Percentiles rank a stretch among this genome's conserved stretches.
Conservation (phyloP, 805 yeast species). For the Candida oleophila region DNA sequence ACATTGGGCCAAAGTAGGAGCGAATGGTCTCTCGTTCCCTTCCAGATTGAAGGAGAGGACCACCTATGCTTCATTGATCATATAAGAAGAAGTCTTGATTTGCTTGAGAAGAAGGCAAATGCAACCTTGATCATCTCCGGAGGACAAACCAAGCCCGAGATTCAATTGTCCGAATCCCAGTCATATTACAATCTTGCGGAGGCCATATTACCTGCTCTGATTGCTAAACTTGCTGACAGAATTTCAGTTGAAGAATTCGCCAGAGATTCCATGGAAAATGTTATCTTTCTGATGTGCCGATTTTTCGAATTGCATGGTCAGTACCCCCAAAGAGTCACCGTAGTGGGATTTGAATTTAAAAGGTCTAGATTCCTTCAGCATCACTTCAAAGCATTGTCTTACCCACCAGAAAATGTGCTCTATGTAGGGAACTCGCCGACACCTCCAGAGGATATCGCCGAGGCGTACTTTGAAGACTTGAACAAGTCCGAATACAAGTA, state of each 20-base stretch:
- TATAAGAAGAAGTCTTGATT: conserved; percentile 43
- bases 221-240: conserved; percentile 12
- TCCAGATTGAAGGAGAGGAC: conserved; percentile 69
- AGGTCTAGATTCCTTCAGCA: conserved; percentile 52
- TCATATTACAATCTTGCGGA: conserved; percentile 52
- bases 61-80: conserved; percentile 67
- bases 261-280: conserved; percentile 77
- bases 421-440: conserved; percentile 62
- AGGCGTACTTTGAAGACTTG: conserved; percentile 48
- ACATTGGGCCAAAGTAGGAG: conserved; percentile 44
- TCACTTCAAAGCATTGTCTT: conserved; percentile 52
- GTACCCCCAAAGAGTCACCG: conserved; percentile 53
- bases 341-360: conserved; percentile 79
- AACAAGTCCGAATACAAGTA: conserved; percentile 45
- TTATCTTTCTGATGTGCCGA: conserved; percentile 56
- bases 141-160: conserved; percentile 63
- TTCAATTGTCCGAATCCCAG: conserved; percentile 57
- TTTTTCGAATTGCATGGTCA: conserved; percentile 45
- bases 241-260: conserved; percentile 68
- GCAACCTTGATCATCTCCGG: conserved; percentile 55
- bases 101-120: conserved; percentile 26
- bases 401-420: conserved; percentile 32
- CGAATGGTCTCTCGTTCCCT: conserved; percentile 69
- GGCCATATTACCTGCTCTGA: conserved; percentile 18
- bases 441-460: conserved; percentile 32